Conservation (phyloP, 2,329 filamentous ascomycete species). For the Colletotrichum sp. region DNA sequence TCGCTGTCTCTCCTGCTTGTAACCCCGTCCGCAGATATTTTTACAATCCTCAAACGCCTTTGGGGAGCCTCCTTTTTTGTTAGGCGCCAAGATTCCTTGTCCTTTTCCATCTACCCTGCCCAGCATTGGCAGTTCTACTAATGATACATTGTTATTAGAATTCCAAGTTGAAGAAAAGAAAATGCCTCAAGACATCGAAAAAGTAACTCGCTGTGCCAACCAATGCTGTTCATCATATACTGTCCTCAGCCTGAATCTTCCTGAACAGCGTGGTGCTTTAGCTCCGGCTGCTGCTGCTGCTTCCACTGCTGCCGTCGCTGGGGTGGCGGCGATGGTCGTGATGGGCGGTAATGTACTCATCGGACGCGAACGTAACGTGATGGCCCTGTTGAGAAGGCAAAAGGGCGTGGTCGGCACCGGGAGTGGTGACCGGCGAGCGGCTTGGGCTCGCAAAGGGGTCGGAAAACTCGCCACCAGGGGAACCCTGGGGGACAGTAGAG, state of each 20-base stretch:
- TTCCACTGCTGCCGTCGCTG: neutral
- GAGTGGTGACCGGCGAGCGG: neutral
- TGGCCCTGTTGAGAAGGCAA: neutral
- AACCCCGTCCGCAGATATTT: neutral
- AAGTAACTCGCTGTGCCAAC: neutral
- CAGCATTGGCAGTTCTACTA: neutral
- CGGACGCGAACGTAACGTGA: neutral
- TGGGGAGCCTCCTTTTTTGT: neutral
- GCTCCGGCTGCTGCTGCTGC: neutral
- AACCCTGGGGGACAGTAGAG: neutral
- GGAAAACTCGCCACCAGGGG: neutral
- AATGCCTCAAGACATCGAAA: neutral
- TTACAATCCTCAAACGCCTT: neutral
- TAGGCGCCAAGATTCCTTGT: neutral
- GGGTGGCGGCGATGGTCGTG: neutral
- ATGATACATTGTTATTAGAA: slow-evolving; percentile 5
- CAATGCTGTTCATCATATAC: neutral
- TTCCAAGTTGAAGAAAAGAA: neutral
- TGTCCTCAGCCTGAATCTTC: neutral
- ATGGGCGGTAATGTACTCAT: neutral
- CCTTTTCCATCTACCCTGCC: neutral
- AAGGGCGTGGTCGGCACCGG: neutral
- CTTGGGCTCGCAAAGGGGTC: slow-evolving; percentile 13
- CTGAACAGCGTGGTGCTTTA: neutral
- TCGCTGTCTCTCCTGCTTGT: neutral